These are phyloP conservation scores for Pyrenophora teres DNA, from an alignment of 2,329 filamentous ascomycete genomes.

Conservation along the genomic window DNA sequence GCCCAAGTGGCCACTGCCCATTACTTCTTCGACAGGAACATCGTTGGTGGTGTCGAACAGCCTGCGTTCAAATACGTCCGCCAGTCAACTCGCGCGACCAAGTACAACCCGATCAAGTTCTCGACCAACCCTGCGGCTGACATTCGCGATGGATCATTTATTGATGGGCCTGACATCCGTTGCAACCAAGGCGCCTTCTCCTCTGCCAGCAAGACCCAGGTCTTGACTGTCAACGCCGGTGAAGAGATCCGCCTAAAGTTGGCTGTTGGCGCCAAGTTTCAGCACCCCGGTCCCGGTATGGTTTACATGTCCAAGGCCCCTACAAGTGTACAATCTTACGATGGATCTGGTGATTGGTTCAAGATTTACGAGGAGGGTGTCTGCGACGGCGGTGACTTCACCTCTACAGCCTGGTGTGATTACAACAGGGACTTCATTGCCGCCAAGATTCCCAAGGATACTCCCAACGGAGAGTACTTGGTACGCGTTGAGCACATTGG, in stretches of 20 bases:
- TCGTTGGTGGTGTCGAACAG: constrained; percentile 16
- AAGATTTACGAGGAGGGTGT: constrained; percentile 35
- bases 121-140: constrained; percentile 17
- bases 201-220: constrained; percentile 21
- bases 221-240: constrained; percentile 29
- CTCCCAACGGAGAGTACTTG: constrained; percentile 52
- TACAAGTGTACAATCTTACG: constrained; percentile 19
- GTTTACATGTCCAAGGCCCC: constrained; percentile 41
- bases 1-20: constrained; percentile 27
- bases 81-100: constrained; percentile 23
- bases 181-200: constrained; percentile 29
- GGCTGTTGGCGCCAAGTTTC: constrained; percentile 27
- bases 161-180: constrained; percentile 28
- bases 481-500: constrained; percentile 53
- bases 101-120: constrained; percentile 36
- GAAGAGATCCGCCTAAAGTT: constrained; percentile 26
- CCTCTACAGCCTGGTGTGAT: constrained; percentile 28
- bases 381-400: constrained; percentile 26
- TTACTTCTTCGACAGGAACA: constrained; percentile 33
- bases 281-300: constrained; percentile 30
- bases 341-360: constrained; percentile 38
- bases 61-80: constrained; percentile 28
- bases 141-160: constrained; percentile 27
- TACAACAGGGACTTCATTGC: constrained; percentile 29
- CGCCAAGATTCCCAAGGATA: constrained; percentile 46